Percentiles rank a stretch among this genome's conserved stretches.
Evolutionary conservation across 306 rosid genomes (phyloP).

Genomic region (Canavalia gladiata): DNA sequence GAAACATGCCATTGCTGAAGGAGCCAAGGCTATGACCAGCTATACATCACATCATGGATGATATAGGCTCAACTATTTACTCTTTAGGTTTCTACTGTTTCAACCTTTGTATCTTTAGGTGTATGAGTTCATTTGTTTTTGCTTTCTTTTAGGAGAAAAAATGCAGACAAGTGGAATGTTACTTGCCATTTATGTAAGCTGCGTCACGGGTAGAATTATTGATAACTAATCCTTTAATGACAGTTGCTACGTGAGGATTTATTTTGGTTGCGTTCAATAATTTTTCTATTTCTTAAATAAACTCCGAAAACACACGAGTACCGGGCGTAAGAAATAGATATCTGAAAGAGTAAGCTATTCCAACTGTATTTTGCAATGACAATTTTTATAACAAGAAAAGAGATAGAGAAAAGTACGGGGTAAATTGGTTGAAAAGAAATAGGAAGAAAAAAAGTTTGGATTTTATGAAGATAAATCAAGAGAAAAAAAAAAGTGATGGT

Average conservation of each 20-base stretch:
- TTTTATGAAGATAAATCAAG: too few relatives aligned
- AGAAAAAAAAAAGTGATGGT: too few relatives aligned
- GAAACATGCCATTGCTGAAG: conserved; percentile 79
- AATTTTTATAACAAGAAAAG: too few relatives aligned
- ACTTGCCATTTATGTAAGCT: neutral
- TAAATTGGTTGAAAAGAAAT: too few relatives aligned
- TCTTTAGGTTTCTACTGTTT: neutral
- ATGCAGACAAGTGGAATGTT: conserved; percentile 7
- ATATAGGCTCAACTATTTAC: neutral
- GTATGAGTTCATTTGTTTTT: neutral
- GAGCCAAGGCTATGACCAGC: conserved; percentile 64
- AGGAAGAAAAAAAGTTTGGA: too few relatives aligned
- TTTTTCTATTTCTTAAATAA: neutral
- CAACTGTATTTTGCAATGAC: too few relatives aligned
- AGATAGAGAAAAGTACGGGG: too few relatives aligned
- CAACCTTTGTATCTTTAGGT: neutral
- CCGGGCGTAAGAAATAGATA: neutral
- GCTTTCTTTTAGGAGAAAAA: conserved; percentile 7
- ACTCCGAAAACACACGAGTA: neutral
- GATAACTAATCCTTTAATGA: neutral
- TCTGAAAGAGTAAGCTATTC: too few relatives aligned
- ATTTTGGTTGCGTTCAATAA: neutral
- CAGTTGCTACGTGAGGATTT: neutral
- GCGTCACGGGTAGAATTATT: neutral
- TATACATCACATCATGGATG: conserved; percentile 39